Base-by-base conservation (phyloP, 2,329 filamentous ascomycete genomes). In the Xylaria multiplex region DNA sequence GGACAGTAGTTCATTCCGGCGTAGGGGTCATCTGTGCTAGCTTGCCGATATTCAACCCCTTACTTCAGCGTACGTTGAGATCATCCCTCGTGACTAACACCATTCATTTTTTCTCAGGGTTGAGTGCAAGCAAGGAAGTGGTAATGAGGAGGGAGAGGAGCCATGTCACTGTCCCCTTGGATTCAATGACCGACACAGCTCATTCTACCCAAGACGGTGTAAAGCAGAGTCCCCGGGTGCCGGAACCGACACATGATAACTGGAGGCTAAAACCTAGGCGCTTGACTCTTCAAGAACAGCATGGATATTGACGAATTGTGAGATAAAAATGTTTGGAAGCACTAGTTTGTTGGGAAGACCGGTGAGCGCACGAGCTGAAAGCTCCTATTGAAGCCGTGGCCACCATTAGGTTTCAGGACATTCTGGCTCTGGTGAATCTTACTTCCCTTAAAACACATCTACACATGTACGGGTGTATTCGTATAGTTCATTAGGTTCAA, bases 1-100 rank as follows among this genome's bases (percentile, higher is more conserved):
- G 62, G 62, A 59, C 65, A 13, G 48, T 43, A 13, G 46, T 65
- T 5, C 65, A 65, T 43, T 40, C 30, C 14, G 46, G 65, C 11
- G 61, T 64, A 24, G 62, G 57, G 2, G 59, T 65, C 7, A 54
- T 68, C 9, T 68, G 62, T 30, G 62, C 62, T 1, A 65, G 59
- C 30, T 50, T 68, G 27, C 65, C 65, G 0, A 62, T 65, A 22
- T 62, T 60, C 48, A 49, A 46, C 32, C 52, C 61, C 9, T 40
- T 67, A 30, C 45, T 65, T 14, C 45, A 54, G 6, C 62, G 55
- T 27, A 37, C 53, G 3, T 16, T 59, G 56, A 50, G 27, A 19
- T 59, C 56, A 16, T 30, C 30, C 32, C n/a, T 59, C n/a, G 32
- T 59, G 27, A 27, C 49, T n/a, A 45, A 45, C 42, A 45, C 42